phyloP scores from a whole-genome alignment of 805 yeast genomes.

The Barnettozyma californica region DNA sequence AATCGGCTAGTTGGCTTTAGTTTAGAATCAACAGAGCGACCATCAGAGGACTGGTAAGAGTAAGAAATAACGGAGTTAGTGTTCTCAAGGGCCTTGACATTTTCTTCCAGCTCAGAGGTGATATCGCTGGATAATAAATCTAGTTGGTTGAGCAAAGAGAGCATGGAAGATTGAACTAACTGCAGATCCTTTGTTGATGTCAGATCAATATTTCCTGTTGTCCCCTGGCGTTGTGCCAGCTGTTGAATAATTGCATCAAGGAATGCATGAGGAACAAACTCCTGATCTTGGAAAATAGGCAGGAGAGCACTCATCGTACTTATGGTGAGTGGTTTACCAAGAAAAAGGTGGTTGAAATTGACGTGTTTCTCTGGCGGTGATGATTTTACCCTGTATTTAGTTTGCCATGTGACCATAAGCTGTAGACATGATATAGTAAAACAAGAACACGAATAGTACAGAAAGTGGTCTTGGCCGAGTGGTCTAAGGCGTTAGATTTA shows the following conservation, averaged over 20 bases:
- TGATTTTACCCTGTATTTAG: background rate
- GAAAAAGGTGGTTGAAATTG: no score
- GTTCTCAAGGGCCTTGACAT: constrained; percentile 42
- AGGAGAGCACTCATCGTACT: constrained; percentile 34
- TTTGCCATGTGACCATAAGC: no score
- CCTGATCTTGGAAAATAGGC: constrained; percentile 63
- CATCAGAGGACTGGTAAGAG: constrained; percentile 23
- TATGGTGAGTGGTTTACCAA: background rate
- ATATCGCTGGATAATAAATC: constrained; percentile 60
- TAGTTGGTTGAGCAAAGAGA: constrained; percentile 49
- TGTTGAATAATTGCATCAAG: constrained; percentile 50
- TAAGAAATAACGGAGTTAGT: constrained; percentile 47
- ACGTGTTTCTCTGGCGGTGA: no score
- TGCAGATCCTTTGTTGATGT: constrained; percentile 28
- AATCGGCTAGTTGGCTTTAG: constrained; percentile 47
- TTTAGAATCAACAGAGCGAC: constrained; percentile 20
- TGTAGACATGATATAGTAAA: no score
- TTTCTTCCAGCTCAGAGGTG: constrained; percentile 46
- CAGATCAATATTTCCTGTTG: constrained; percentile 2
- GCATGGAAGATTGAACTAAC: constrained; percentile 42
- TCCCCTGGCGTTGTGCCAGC: constrained; percentile 9
- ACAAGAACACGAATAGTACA: background rate
- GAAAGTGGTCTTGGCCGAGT: constrained; percentile 38
- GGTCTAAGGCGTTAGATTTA: constrained; percentile 42
- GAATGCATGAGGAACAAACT: constrained; percentile 59